Conservation (phyloP, 2,329 filamentous ascomycete species). For the Dactylonectria macrodidyma region DNA sequence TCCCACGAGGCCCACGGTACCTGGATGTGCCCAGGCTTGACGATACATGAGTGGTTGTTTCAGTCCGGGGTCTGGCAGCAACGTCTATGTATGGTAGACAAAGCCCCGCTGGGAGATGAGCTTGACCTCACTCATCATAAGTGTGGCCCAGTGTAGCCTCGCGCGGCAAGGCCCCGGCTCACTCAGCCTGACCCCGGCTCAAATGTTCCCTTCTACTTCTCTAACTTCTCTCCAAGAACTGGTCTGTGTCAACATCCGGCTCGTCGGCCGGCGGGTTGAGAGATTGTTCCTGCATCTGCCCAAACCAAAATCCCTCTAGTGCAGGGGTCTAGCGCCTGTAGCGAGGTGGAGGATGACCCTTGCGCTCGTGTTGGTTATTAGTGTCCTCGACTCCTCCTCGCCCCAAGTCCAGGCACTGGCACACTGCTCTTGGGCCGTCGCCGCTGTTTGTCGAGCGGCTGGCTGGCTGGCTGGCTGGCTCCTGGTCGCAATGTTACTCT, state of each 20-base stretch:
- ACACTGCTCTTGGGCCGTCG: conserved; percentile 11
- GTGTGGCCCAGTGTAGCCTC: conserved; percentile 5
- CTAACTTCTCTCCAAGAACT: conserved; percentile 22
- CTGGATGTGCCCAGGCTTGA: not conserved
- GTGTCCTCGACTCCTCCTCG: conserved; percentile 20
- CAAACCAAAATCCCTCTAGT: conserved; percentile 44
- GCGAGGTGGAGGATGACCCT: conserved; percentile 20
- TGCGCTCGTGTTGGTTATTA: conserved; percentile 38
- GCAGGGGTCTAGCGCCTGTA: conserved; percentile 38
- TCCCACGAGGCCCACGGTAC: conserved; percentile 28
- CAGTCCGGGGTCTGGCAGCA: conserved; percentile 17
- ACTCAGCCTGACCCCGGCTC: conserved; percentile 11
- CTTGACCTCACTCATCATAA: conserved; percentile 29
- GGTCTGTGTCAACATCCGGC: conserved; percentile 37
- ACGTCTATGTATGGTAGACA: conserved; percentile 22
- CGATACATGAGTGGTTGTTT: conserved; percentile 35
- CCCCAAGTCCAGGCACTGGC: not conserved
- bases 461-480: conserved; percentile 10
- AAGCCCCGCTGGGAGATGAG: conserved; percentile 42
- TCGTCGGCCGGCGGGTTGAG: conserved; percentile 45
- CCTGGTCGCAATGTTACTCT: conserved; percentile 5
- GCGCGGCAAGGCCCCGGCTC: not conserved
- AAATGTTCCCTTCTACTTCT: not conserved
- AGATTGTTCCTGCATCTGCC: conserved; percentile 53
- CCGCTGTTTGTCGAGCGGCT: conserved; percentile 22